Percentiles rank a stretch among this genome's conserved stretches.
Conservation (phyloP, 2,329 filamentous ascomycete species). For the Neonectria sp. region DNA sequence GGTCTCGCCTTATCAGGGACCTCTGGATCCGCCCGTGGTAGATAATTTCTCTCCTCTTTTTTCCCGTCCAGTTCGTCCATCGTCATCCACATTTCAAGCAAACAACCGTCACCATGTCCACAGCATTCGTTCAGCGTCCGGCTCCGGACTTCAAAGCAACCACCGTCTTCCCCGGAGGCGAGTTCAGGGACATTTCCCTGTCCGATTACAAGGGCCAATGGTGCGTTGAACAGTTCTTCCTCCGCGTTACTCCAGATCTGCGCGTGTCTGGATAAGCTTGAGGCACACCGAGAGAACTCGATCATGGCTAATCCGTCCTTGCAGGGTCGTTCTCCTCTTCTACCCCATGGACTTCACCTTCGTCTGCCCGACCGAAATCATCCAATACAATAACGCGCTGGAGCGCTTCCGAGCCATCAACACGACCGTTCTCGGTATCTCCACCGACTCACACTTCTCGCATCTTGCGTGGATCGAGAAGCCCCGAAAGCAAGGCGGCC, state of each 20-base stretch:
- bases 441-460: constrained; percentile 73
- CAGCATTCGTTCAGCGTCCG: constrained; percentile 63
- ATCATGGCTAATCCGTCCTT: constrained; percentile 8
- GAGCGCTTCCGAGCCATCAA: constrained; percentile 72
- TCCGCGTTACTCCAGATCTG: no score
- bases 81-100: not conserved
- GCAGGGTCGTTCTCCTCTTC: constrained; percentile 75
- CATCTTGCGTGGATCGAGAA: constrained; percentile 72
- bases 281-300: not conserved
- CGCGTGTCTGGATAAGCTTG: not conserved
- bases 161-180: constrained; percentile 64
- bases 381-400: constrained; percentile 75
- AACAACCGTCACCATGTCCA: constrained; percentile 54
- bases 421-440: constrained; percentile 72
- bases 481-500: constrained; percentile 72
- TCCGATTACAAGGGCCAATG: constrained; percentile 64
- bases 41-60: not conserved
- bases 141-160: constrained; percentile 66
- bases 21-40: not conserved
- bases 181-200: constrained; percentile 63
- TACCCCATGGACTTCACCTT: constrained; percentile 80
- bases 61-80: not conserved
- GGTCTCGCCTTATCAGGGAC: not conserved
- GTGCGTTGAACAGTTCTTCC: constrained; percentile 47
- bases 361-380: constrained; percentile 77